phyloP scores from a whole-genome alignment of 2,329 filamentous ascomycete species.

The Hypoxylon sp. region DNA sequence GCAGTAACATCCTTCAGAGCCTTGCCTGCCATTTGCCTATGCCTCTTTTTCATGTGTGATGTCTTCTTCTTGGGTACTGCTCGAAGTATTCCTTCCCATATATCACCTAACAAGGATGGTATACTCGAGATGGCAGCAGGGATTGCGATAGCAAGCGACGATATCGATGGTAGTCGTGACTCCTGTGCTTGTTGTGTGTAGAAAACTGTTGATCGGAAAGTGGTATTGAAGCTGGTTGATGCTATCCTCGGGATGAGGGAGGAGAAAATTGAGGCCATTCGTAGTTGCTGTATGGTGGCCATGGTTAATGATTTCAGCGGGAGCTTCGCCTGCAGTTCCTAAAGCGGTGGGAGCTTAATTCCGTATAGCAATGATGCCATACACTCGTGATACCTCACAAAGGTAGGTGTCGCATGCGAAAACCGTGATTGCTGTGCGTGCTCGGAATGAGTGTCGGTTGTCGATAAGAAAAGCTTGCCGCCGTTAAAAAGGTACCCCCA shows the following conservation, averaged over 20 bases:
- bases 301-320: constrained; percentile 55
- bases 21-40: constrained; percentile 95
- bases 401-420: background rate
- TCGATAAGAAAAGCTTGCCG: constrained; percentile 30
- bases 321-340: background rate
- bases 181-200: constrained; percentile 59
- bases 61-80: constrained; percentile 99
- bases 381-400: background rate
- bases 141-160: constrained; percentile 70
- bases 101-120: constrained; percentile 79
- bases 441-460: constrained; percentile 13
- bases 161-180: constrained; percentile 63
- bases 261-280: constrained; percentile 58
- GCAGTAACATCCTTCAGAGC: constrained; percentile 90
- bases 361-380: background rate
- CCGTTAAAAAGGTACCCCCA: constrained; percentile 37
- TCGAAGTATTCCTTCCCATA: constrained; percentile 93
- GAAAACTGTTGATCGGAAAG: constrained; percentile 61
- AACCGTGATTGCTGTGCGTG: background rate
- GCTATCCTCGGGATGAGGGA: constrained; percentile 71
- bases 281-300: constrained; percentile 61
- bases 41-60: constrained; percentile 94
- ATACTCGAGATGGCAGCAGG: constrained; percentile 74
- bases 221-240: constrained; percentile 58
- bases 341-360: background rate